A percentile compares a stretch with the other conserved stretches of the same genome.
Evolutionary conservation across 2,329 filamentous ascomycete genomes (phyloP).

Genomic region (Penicillium sp.): DNA sequence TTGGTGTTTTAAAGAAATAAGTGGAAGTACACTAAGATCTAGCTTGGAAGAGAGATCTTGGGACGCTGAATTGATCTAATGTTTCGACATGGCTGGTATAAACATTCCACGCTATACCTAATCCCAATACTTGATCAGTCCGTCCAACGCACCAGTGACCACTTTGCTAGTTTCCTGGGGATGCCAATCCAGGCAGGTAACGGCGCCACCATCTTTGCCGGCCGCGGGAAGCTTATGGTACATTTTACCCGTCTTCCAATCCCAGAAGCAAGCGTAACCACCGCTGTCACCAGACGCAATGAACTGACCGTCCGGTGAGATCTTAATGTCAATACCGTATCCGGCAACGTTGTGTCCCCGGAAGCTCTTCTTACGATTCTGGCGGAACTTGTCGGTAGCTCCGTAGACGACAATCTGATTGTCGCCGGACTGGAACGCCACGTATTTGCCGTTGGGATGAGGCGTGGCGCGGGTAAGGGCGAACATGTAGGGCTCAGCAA

Average conservation of each 20-base stretch:
- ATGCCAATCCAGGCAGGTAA: conserved; percentile 92
- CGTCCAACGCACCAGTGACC: conserved; percentile 83
- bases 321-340: conserved; percentile 83
- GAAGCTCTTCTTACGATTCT: conserved; percentile 96
- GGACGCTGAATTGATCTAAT: no score
- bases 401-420: conserved; percentile 98
- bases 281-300: conserved; percentile 81
- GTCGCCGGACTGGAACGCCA: conserved; percentile 88
- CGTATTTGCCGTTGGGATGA: conserved; percentile 89
- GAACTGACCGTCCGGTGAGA: conserved; percentile 90
- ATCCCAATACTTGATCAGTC: conserved; percentile 90
- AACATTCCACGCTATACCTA: conserved; percentile 43
- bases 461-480: conserved; percentile 80
- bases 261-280: conserved; percentile 94
- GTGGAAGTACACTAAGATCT: not conserved
- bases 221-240: conserved; percentile 87
- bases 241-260: conserved; percentile 99
- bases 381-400: conserved; percentile 89
- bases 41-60: no score
- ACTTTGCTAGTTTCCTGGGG: conserved; percentile 97
- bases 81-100: conserved; percentile 2
- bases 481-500: conserved; percentile 97
- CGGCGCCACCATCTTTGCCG: conserved; percentile 65
- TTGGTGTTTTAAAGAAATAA: not conserved
- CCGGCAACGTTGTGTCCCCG: conserved; percentile 94